Evolutionary conservation across 495 filamentous ascomycete species (phyloP), one percentile per base, ranked within the genome.

Genomic region (Penicillium crystallinum): DNA sequence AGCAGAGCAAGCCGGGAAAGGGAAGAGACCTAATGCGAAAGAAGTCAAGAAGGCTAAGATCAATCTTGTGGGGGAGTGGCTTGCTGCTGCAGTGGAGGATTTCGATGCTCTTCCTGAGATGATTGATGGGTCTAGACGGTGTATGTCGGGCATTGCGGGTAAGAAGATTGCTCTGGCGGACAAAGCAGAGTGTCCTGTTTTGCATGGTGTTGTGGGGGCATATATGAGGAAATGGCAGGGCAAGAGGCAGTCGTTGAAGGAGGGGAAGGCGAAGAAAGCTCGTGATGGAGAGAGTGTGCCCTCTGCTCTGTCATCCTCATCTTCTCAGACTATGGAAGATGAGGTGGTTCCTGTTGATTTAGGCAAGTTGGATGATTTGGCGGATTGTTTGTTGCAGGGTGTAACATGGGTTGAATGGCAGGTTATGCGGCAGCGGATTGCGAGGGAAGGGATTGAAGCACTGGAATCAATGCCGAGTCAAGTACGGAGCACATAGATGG

Each of bases 371-470:
- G 92, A 97, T 72, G 92, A 97, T 76, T 72, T 97, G 55, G 88
- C 90, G 6, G 92, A 97, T 79, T 88, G 87, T 66, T 67, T 97
- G 27, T 61, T 96, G 55, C 92, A 97, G 70, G 93, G 86, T 0
- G 71, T 90, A 55, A 86, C 90, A 9, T 96, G 88, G 88, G 65
- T 91, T 43, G 77, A 86, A 49, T 97, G 92, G 92, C 81, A 91
- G 62, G 68, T 75, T 54, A 91, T 90, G 65, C 67, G 82, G 53
- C 72, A 72, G 48, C 58, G 61, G 33, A 59, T 87, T 25, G 66
- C 35, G 11, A 52, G 53, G 53, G 74, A 63, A 57, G 73, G 50
- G 11, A 44, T 57, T 14, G 38, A 49, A 29, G 62, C 46, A 8
- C 30, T 57, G n/a, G 54, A 58, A 6, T 50, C 23, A 15, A 53